Conservation (phyloP, 2,329 filamentous ascomycete genomes). For the Sclerotinia borealis region DNA sequence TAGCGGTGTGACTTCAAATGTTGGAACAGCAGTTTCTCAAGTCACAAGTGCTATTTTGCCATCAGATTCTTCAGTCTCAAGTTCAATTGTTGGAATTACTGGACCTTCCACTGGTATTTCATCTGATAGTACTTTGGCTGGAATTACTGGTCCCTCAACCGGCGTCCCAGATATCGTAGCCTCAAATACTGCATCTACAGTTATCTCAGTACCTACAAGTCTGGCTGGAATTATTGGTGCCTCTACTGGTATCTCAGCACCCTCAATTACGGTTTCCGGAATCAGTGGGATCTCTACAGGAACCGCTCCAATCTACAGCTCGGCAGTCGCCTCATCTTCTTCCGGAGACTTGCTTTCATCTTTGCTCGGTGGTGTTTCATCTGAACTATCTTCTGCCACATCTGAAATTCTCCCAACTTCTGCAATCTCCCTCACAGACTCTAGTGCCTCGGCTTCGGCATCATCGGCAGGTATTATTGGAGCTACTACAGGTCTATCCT, state of each 20-base stretch:
- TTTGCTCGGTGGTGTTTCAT: not conserved
- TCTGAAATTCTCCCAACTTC: conserved; percentile 11
- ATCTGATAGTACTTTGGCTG: not conserved
- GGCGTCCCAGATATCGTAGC: too few relatives aligned
- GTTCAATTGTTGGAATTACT: not conserved
- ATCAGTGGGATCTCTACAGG: not conserved
- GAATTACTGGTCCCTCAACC: not conserved
- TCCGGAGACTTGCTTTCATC: not conserved
- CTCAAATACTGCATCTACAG: not conserved
- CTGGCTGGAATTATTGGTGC: not conserved
- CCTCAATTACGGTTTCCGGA: not conserved
- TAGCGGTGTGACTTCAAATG: not conserved
- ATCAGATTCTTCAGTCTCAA: not conserved
- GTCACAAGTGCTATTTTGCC: conserved; percentile 7
- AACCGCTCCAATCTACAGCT: not conserved
- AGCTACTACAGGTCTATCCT: not conserved
- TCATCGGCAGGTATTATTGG: not conserved
- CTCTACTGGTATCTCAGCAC: not conserved
- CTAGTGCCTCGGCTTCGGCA: not conserved
- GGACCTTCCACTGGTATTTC: not conserved
- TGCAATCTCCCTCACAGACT: not conserved
- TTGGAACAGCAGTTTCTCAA: conserved; percentile 7
- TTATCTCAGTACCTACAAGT: not conserved
- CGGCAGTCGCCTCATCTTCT: not conserved
- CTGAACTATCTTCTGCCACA: not conserved